Conservation (phyloP, 1,139 yeast species). For the Keqinozyma sinolaborantium region DNA sequence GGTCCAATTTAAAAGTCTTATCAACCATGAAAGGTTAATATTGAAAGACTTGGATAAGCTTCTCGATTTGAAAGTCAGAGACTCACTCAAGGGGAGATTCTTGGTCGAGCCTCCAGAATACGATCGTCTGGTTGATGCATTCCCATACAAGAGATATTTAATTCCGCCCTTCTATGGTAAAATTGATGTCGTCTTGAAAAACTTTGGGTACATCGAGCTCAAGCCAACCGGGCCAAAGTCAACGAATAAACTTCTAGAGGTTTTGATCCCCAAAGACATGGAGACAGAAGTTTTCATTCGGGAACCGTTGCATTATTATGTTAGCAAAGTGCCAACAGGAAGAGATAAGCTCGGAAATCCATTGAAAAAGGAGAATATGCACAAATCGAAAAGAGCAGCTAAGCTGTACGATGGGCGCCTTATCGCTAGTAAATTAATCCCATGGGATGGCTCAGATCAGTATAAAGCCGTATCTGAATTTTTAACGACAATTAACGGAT, state of each 20-base stretch:
- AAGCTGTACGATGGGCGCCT: conserved; percentile 24
- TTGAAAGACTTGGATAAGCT: conserved; percentile 25
- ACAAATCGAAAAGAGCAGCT: conserved; percentile 19
- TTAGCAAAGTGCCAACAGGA: conserved; percentile 32
- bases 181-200: conserved; percentile 64
- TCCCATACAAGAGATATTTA: conserved; percentile 37
- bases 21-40: conserved; percentile 24
- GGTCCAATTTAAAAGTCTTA: conserved; percentile 37
- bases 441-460: conserved; percentile 8
- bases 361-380: conserved; percentile 27
- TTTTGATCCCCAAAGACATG: conserved; percentile 30
- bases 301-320: conserved; percentile 33
- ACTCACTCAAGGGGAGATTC: conserved; percentile 9
- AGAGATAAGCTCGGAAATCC: conserved; percentile 35
- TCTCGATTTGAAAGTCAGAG: conserved; percentile 21
- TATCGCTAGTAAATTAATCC: conserved; percentile 22
- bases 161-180: conserved; percentile 70
- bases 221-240: conserved; percentile 55
- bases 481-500: neutral
- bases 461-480: conserved; percentile 2
- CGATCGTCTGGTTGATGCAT: conserved; percentile 9
- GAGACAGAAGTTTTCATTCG: conserved; percentile 19
- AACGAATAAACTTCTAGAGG: conserved; percentile 24
- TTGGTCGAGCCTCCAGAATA: conserved; percentile 3
- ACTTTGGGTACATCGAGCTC: conserved; percentile 64